Conservation (phyloP, 371 early-diverging fungal genomes). For the Dinochytrium kinnereticum region DNA sequence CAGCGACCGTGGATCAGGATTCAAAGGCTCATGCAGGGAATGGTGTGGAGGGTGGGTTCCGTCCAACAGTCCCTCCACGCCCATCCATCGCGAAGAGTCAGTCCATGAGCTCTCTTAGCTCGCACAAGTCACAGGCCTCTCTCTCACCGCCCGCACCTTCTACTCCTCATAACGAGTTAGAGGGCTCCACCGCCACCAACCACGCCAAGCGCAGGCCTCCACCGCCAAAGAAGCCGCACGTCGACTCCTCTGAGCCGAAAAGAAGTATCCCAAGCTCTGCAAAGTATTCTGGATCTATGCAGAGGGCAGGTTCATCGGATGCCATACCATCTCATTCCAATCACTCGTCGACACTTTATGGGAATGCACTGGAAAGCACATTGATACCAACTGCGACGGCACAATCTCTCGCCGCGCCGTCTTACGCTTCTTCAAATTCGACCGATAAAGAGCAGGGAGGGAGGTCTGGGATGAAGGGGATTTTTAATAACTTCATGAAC, state of each 20-base stretch:
- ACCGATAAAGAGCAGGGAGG: constrained; percentile 26
- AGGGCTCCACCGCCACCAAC: not conserved
- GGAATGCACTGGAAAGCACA: constrained; percentile 32
- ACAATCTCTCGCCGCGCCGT: constrained; percentile 28
- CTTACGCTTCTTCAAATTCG: constrained; percentile 6
- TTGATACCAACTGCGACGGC: constrained; percentile 38
- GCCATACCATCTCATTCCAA: not conserved
- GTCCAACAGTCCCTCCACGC: constrained; percentile 38
- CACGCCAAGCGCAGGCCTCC: constrained; percentile 3
- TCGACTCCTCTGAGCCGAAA: not conserved
- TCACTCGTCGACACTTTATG: constrained; percentile 23
- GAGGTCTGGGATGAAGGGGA: constrained; percentile 33
- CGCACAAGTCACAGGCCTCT: constrained; percentile 6
- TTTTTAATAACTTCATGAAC: constrained; percentile 36
- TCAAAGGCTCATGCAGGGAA: not conserved
- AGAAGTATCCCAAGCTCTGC: not conserved
- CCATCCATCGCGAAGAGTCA: constrained; percentile 37
- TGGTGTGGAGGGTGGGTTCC: not conserved
- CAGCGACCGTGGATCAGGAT: not conserved
- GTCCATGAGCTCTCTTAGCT: constrained; percentile 23
- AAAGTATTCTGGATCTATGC: not conserved
- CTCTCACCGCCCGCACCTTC: constrained; percentile 2
- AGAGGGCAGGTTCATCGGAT: not conserved
- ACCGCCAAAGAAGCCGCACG: not conserved
- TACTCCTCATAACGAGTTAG: not conserved